Evolutionary conservation across 495 filamentous ascomycete species (phyloP).

Genomic region (Usnea hakonensis): DNA sequence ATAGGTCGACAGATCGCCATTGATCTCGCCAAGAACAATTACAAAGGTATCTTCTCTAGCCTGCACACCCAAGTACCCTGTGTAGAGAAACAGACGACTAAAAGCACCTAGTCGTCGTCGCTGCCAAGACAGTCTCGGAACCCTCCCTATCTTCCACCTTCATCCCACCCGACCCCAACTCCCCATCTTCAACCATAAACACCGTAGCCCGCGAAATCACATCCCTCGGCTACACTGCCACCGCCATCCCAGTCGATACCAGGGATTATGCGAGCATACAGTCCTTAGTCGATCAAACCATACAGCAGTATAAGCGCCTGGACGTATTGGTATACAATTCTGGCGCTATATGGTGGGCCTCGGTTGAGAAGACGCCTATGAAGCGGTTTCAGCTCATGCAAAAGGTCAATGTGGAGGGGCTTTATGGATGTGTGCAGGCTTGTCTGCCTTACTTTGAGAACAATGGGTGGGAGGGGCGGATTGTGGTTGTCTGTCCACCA

Average conservation of each 20-base stretch:
- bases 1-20: slow-evolving; percentile 76
- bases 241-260: slow-evolving; percentile 63
- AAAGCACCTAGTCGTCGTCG: slow-evolving; percentile 56
- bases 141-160: slow-evolving; percentile 50
- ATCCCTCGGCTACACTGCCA: slow-evolving; percentile 55
- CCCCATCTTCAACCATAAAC: slow-evolving; percentile 66
- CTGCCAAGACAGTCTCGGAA: slow-evolving; percentile 71
- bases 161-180: slow-evolving; percentile 72
- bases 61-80: too few species aligned
- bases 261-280: slow-evolving; percentile 56
- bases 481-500: slow-evolving; percentile 77
- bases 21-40: slow-evolving; percentile 62
- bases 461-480: slow-evolving; percentile 49
- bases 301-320: slow-evolving; percentile 54
- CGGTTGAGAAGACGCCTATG: slow-evolving; percentile 63
- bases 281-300: slow-evolving; percentile 50
- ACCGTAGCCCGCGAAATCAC: slow-evolving; percentile 75
- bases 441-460: slow-evolving; percentile 52
- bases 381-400: slow-evolving; percentile 81
- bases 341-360: slow-evolving; percentile 81
- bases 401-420: slow-evolving; percentile 66
- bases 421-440: slow-evolving; percentile 55
- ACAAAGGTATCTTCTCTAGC: slow-evolving; percentile 46
- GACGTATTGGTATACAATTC: slow-evolving; percentile 78
- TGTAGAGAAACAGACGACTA: background rate